phyloP scores from a whole-genome alignment of 2,329 filamentous ascomycete genomes.

The Nemania diffusa region DNA sequence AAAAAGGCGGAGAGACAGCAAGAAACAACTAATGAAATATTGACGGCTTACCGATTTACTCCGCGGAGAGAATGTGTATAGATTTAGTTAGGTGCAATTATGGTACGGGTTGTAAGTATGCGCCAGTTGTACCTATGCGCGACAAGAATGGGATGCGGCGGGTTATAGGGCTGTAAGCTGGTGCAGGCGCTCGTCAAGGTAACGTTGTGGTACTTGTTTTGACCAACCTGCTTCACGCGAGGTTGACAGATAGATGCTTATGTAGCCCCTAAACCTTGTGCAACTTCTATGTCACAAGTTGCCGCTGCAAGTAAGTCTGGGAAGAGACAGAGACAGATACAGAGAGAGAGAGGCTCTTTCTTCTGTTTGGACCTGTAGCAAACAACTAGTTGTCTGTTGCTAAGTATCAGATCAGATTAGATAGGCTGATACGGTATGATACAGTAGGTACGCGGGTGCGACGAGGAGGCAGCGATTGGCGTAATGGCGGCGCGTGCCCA shows the following conservation, averaged over 20 bases:
- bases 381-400: slow-evolving; percentile 5
- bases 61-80: neutral
- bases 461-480: slow-evolving; percentile 25
- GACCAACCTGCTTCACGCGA: slow-evolving; percentile 25
- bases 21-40: neutral
- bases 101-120: neutral
- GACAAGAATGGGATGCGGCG: slow-evolving; percentile 20
- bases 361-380: slow-evolving; percentile 1
- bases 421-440: slow-evolving; percentile 21
- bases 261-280: slow-evolving; percentile 33
- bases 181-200: slow-evolving; percentile 36
- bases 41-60: slow-evolving; percentile 24
- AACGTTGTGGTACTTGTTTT: slow-evolving; percentile 35
- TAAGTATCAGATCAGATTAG: slow-evolving; percentile 23
- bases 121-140: slow-evolving; percentile 4
- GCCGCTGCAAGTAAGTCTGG: slow-evolving; percentile 22
- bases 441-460: slow-evolving; percentile 29
- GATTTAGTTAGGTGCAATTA: neutral
- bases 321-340: neutral
- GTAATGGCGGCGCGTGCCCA: slow-evolving; percentile 30
- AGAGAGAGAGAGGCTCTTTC: neutral
- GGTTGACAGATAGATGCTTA: slow-evolving; percentile 32
- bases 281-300: slow-evolving; percentile 27
- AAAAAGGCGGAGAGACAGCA: neutral
- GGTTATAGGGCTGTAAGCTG: slow-evolving; percentile 35